Evolutionary conservation across 2,329 filamentous ascomycete genomes (phyloP).

Genomic region (Aspergillus aculeatus): DNA sequence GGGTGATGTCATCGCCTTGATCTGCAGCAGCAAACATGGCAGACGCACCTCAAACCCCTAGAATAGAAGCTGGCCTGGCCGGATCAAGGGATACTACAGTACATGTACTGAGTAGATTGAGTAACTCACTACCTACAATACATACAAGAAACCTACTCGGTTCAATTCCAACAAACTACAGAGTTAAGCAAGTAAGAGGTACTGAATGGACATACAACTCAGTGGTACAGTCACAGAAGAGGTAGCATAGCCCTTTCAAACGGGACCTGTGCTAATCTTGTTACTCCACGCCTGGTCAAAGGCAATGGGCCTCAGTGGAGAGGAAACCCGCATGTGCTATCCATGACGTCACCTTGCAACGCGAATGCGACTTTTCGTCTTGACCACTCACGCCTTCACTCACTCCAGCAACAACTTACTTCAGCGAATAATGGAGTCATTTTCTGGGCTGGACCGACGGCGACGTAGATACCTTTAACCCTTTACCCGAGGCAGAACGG

Average conservation of each 20-base stretch:
- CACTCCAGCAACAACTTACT: too few relatives aligned
- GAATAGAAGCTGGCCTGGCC: not conserved
- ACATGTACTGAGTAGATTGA: not conserved
- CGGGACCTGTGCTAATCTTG: too few relatives aligned
- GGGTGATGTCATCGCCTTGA: constrained; percentile 7
- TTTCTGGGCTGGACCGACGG: not conserved
- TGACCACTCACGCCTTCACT: too few relatives aligned
- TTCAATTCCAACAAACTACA: not conserved
- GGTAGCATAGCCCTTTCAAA: too few relatives aligned
- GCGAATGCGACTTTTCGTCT: not conserved
- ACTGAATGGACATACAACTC: too few relatives aligned
- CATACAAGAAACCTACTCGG: too few relatives aligned
- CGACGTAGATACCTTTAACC: not conserved
- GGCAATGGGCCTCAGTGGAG: not conserved
- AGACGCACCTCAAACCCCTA: not conserved
- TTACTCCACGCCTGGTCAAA: not conserved
- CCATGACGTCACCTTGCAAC: constrained; percentile 12
- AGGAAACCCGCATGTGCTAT: constrained; percentile 2
- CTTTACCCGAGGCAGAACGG: constrained; percentile 5
- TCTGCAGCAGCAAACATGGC: constrained; percentile 2
- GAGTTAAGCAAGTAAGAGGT: not conserved
- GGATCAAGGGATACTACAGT: not conserved
- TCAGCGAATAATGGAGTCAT: not conserved
- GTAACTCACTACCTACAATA: not conserved
- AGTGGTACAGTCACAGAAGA: too few relatives aligned